These are phyloP conservation scores for Candolleomyces eurysporus DNA, from an alignment of 768 basidiomycete species.

Conservation along the genomic window DNA sequence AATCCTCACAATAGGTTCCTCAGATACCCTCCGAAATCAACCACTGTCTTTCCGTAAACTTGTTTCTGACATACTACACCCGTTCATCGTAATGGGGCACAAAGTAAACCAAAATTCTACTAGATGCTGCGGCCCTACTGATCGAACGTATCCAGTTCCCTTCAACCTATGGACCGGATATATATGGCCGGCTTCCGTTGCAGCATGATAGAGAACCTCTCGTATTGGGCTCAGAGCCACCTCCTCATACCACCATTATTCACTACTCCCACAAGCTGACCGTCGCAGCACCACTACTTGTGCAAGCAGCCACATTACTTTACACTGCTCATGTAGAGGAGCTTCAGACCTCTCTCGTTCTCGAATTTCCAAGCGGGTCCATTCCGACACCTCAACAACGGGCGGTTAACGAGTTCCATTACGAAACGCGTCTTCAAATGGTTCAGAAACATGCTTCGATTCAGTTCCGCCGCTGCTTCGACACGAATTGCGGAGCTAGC, in stretches of 20 bases:
- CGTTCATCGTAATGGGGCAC: conserved; percentile 40
- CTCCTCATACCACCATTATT: conserved; percentile 28
- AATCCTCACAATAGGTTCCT: not conserved
- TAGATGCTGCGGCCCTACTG: too few relatives aligned
- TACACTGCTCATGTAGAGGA: conserved; percentile 36
- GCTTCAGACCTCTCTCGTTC: conserved; percentile 22
- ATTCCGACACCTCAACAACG: not conserved
- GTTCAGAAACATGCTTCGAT: conserved; percentile 15
- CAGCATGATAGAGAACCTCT: conserved; percentile 23
- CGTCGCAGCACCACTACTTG: conserved; percentile 39
- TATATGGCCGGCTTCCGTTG: conserved; percentile 41
- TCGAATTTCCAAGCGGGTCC: not conserved
- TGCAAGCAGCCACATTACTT: conserved; percentile 37
- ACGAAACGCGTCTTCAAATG: conserved; percentile 32
- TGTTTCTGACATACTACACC: conserved; percentile 31
- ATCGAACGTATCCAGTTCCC: conserved; percentile 29
- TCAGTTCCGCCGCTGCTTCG: conserved; percentile 3
- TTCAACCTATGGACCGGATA: conserved; percentile 41
- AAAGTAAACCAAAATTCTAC: conserved; percentile 24
- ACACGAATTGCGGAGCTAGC: not conserved
- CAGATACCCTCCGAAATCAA: conserved; percentile 34
- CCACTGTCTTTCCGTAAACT: conserved; percentile 20
- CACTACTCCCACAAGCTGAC: conserved; percentile 42
- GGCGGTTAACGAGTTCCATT: conserved; percentile 40
- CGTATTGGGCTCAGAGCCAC: conserved; percentile 29